These are phyloP conservation scores for Dinochytrium kinnereticum DNA, from an alignment of 371 early-diverging fungal species.

Conservation along the genomic window DNA sequence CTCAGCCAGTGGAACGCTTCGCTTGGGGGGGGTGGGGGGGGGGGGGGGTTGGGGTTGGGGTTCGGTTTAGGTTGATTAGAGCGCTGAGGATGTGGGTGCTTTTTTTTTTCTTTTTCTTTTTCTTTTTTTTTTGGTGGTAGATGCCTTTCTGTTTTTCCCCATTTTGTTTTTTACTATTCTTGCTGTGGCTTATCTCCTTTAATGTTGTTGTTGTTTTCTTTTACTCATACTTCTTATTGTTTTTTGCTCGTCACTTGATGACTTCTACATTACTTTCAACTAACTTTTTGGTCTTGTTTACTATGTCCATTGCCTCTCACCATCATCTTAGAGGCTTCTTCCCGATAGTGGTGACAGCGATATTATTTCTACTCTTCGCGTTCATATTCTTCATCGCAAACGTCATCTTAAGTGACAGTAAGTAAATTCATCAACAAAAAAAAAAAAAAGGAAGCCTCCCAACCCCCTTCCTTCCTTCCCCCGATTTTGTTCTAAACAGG, in stretches of 20 bases:
- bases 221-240: not conserved
- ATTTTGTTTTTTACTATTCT: too few relatives aligned
- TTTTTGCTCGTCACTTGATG: not conserved
- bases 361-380: not conserved
- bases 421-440: not conserved
- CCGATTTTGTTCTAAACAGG: too few relatives aligned
- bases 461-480: too few relatives aligned
- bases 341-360: not conserved
- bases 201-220: too few relatives aligned
- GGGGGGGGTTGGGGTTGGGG: not conserved
- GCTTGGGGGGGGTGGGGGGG: not conserved
- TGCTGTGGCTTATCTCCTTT: too few relatives aligned
- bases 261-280: not conserved
- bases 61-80: not conserved
- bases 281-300: not conserved
- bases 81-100: not conserved
- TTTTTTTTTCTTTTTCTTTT: not conserved
- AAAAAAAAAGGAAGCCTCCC: too few relatives aligned
- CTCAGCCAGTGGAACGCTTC: too few relatives aligned
- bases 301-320: not conserved
- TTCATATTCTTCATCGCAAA: not conserved
- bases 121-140: not conserved
- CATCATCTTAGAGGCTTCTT: not conserved
- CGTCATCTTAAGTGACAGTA: conserved; percentile 1
- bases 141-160: too few relatives aligned